Base-by-base conservation (phyloP, 306 rosid genomes). In the Purshia tridentata region DNA sequence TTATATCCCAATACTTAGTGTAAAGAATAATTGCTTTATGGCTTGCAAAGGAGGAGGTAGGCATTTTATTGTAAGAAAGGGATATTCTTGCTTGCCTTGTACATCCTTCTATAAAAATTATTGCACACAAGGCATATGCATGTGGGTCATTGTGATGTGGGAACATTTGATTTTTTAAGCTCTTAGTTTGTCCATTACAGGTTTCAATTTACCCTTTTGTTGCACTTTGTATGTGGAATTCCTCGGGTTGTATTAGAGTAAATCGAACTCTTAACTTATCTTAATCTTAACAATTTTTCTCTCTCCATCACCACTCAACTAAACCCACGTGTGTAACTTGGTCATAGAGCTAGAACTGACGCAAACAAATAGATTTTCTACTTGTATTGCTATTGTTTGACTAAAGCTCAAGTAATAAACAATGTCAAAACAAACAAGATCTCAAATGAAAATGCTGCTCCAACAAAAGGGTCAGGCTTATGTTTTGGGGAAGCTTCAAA, bases 61-160 rank as follows among this genome's bases (percentile, higher is more conserved):
- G 22, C 42, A 51, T 63, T 52, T 74, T 48, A 63, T 18, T 40
- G 7, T 10, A 69, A 62, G 76, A 45, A 74, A 69, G 37, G 79
- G 45, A 69, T 74, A 79, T 69, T 79, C 83, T 54, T 74, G 7
- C 76, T 62, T 62, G 65, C 72, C 79, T 69, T 79, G 53, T n/a
- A 12, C 46, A 45, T 20, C 61, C 55, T 54, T 12, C 60, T 53
- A 41, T 20, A 39, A 64, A 46, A 29, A 29, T 29, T 71, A 44
- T 65, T 64, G 40, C 63, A 8, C 60, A 55, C 65, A 40, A 54
- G 49, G 52, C 44, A 54, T 41, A 13, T n/a, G n/a, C n/a, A n/a
- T 42, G 19, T 12, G 62, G 23, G 22, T 13, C 52, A 62, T 62
- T 19, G 52, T 5, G 35, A 29, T 1, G 35, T 29, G 35, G 35